Base-by-base conservation (phyloP, 108 stramenopile species). In the Phaeodactylum tricornutum region DNA sequence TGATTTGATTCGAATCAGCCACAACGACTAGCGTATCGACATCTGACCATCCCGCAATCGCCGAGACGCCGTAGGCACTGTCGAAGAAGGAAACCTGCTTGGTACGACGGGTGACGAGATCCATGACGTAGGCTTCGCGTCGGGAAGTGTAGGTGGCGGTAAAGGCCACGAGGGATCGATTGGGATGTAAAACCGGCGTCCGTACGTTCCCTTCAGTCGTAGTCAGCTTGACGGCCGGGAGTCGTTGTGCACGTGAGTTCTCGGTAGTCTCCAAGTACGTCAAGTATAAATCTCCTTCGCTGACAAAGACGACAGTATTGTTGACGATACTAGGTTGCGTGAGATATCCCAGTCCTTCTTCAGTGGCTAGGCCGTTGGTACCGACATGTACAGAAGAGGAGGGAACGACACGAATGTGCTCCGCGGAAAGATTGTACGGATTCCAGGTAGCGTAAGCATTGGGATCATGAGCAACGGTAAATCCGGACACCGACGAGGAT, bases 171-270 rank as follows among this genome's bases (percentile, higher is more conserved):
- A 74, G 44, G 24, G 68, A 57, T 1, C 59, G 64, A 28, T 47
- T 47, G 2, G 76, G 77, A 60, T 75, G 67, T 34, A 75, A 46
- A 11, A 48, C 53, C 1, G 82, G 82, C 53, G 73, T 61, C 1
- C 61, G 35, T 25, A 79, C 72, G 59, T 84, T 84, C 16, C 82
- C 82, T 6, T 78, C 57, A 0, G 72, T 79, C 15, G 65, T 79
- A 19, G 82, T 79, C 5, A 84, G 39, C 62, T 69, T 74, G 42
- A 65, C 47, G 23, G 82, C 73, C 3, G 71, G 42, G 25, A 57
- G 34, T 5, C 49, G n/a, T n/a, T 9, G 41, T 12, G 9, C 4
- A 4, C 21, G 16, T 9, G 39, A 9, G 21, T 14, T 21, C 20
- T 23, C 17, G 1, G 20, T 25, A 20, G 35, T 57, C 9, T 21